phyloP scores from a whole-genome alignment of 1,139 yeast species.

The Magnusiomyces magnusii region DNA sequence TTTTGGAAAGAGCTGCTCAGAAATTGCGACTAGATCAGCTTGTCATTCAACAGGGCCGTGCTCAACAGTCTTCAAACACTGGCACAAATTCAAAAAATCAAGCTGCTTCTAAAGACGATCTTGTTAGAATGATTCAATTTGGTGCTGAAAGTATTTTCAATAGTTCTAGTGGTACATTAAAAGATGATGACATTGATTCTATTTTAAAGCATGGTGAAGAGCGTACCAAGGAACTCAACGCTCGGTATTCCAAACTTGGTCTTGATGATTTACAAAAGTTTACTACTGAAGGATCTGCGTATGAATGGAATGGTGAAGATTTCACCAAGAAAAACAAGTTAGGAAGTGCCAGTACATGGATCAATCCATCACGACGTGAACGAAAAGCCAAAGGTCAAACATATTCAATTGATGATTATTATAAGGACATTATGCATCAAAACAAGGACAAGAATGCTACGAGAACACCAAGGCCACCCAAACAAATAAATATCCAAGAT shows the following conservation, averaged over 20 bases:
- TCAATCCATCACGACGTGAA: slow-evolving; percentile 82
- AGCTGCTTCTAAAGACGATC: slow-evolving; percentile 63
- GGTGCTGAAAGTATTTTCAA: slow-evolving; percentile 84
- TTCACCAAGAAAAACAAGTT: slow-evolving; percentile 55
- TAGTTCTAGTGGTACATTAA: slow-evolving; percentile 32
- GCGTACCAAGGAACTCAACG: slow-evolving; percentile 69
- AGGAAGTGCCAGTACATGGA: slow-evolving; percentile 42
- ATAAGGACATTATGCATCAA: slow-evolving; percentile 60
- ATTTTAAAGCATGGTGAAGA: slow-evolving; percentile 72
- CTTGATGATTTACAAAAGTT: slow-evolving; percentile 89
- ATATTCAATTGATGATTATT: slow-evolving; percentile 82
- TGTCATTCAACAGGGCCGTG: slow-evolving; percentile 90
- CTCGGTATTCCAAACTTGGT: slow-evolving; percentile 76
- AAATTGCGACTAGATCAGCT: slow-evolving; percentile 86
- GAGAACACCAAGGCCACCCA: slow-evolving; percentile 46
- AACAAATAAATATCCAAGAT: slow-evolving; percentile 50
- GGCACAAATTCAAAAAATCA: slow-evolving; percentile 38
- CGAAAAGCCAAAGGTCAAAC: slow-evolving; percentile 57
- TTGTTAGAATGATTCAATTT: slow-evolving; percentile 92
- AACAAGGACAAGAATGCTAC: slow-evolving; percentile 46
- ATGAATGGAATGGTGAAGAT: slow-evolving; percentile 96
- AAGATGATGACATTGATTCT: slow-evolving; percentile 71
- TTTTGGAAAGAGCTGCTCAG: slow-evolving; percentile 92
- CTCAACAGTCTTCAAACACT: slow-evolving; percentile 33
- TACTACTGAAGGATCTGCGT: slow-evolving; percentile 74